Conservation (phyloP, 371 early-diverging fungal genomes). For the Mucor plumbeus region DNA sequence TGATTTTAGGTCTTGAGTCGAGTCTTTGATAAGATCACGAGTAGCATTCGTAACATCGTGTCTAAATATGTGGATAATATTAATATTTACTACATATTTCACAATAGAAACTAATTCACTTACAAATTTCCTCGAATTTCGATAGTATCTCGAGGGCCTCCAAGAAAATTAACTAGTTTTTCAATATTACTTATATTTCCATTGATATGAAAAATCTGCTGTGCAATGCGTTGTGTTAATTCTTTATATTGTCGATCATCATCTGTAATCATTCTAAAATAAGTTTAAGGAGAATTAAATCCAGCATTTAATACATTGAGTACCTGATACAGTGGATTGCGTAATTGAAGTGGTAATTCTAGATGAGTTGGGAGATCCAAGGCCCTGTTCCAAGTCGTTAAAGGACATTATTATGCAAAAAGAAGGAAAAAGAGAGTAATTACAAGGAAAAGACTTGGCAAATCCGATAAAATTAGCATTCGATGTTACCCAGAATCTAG, state of each 20-base stretch:
- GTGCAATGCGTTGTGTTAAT: slow-evolving; percentile 64
- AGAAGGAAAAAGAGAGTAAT: slow-evolving; percentile 3
- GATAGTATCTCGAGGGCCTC: slow-evolving; percentile 77
- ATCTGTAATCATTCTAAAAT: slow-evolving; percentile 21
- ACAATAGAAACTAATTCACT: slow-evolving; percentile 16
- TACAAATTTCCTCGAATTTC: slow-evolving; percentile 79
- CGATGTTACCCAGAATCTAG: background rate
- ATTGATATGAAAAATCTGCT: slow-evolving; percentile 77
- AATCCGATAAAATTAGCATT: background rate
- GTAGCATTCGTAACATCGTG: slow-evolving; percentile 84
- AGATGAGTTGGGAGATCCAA: slow-evolving; percentile 24
- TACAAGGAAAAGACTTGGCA: background rate
- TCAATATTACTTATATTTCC: slow-evolving; percentile 84
- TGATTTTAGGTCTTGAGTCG: slow-evolving; percentile 75
- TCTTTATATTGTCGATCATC: slow-evolving; percentile 60
- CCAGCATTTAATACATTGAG: background rate
- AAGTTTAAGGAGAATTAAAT: slow-evolving; percentile 1
- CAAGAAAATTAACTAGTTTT: slow-evolving; percentile 74
- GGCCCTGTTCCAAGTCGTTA: slow-evolving; percentile 61
- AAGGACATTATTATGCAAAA: slow-evolving; percentile 51
- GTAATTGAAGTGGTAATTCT: background rate
- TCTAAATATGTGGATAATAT: slow-evolving; percentile 36
- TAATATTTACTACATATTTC: background rate
- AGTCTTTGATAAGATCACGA: slow-evolving; percentile 77
- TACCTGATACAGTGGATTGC: background rate